phyloP scores from a whole-genome alignment of 495 filamentous ascomycete genomes.

The Aspergillus campestris region DNA sequence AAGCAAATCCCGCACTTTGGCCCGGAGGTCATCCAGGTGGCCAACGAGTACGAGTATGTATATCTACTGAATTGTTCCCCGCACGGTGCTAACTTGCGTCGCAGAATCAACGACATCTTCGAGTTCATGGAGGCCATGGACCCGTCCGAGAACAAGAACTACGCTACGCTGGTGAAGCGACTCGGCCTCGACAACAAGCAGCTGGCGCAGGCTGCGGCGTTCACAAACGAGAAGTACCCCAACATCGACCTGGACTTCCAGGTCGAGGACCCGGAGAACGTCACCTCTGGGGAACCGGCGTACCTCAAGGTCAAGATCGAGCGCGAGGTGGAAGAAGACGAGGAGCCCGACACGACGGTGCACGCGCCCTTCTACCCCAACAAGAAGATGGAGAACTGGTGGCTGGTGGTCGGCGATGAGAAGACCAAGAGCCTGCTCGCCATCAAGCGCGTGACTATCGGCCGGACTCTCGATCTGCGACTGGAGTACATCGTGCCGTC shows the following conservation, averaged over 20 bases:
- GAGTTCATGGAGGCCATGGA: constrained; percentile 99
- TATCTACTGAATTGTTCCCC: background rate
- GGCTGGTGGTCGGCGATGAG: constrained; percentile 86
- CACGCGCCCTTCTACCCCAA: constrained; percentile 93
- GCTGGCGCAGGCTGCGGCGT: constrained; percentile 77
- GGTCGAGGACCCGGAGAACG: constrained; percentile 67
- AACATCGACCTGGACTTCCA: constrained; percentile 86
- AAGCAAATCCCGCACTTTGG: constrained; percentile 97
- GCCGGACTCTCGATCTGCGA: constrained; percentile 62
- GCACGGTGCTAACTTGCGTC: constrained; percentile 27
- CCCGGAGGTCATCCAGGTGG: constrained; percentile 71
- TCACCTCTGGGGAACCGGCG: constrained; percentile 71
- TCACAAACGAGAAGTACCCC: constrained; percentile 96
- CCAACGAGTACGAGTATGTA: constrained; percentile 68
- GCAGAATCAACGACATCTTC: constrained; percentile 77
- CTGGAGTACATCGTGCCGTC: constrained; percentile 85
- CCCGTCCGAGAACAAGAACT: constrained; percentile 76
- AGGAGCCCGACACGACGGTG: constrained; percentile 73
- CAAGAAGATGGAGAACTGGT: constrained; percentile 97
- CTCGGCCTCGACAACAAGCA: constrained; percentile 75
- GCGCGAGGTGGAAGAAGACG: constrained; percentile 70
- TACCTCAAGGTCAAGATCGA: constrained; percentile 83
- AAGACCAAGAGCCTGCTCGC: constrained; percentile 76
- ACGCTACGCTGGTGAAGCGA: constrained; percentile 62
- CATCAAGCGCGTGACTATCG: constrained; percentile 91